These are phyloP conservation scores for Claviceps humidiphila DNA, from an alignment of 2,329 filamentous ascomycete genomes.

Conservation along the genomic window DNA sequence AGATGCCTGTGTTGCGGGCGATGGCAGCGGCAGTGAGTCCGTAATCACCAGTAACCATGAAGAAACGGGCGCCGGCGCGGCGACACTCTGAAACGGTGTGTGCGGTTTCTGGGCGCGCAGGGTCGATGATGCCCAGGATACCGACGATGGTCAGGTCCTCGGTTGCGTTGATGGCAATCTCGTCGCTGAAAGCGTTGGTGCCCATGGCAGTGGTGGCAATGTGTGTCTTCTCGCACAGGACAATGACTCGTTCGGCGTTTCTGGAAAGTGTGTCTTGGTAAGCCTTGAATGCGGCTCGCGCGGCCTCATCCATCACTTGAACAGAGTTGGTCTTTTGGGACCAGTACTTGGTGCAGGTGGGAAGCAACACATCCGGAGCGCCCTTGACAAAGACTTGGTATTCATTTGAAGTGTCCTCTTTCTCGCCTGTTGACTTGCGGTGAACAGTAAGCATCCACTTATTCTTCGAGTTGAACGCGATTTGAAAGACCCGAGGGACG, in stretches of 20 bases:
- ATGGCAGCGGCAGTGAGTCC: constrained; percentile 50
- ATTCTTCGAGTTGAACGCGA: constrained; percentile 38
- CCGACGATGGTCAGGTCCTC: constrained; percentile 34
- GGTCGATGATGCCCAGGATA: constrained; percentile 37
- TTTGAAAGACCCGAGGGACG: constrained; percentile 21
- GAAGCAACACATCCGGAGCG: constrained; percentile 36
- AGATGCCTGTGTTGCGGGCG: constrained; percentile 51
- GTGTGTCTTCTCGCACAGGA: constrained; percentile 26
- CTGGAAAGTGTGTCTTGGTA: constrained; percentile 27
- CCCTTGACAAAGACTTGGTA: constrained; percentile 39
- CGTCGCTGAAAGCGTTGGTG: constrained; percentile 37
- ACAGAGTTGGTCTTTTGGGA: constrained; percentile 17
- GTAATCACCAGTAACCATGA: constrained; percentile 36
- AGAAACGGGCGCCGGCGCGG: constrained; percentile 30
- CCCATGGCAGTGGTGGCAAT: constrained; percentile 14
- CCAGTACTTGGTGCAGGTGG: constrained; percentile 23
- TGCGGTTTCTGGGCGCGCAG: constrained; percentile 29
- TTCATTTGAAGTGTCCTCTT: constrained; percentile 11
- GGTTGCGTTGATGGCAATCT: constrained; percentile 26
- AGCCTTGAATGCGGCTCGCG: constrained; percentile 19
- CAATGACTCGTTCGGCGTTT: constrained; percentile 30
- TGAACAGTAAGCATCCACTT: constrained; percentile 35
- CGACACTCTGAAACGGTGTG: constrained; percentile 27
- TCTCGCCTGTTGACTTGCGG: constrained; percentile 10
- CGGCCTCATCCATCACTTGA: constrained; percentile 20